Base-by-base conservation (phyloP, 2,329 filamentous ascomycete genomes). In the Geosmithia putterillii region DNA sequence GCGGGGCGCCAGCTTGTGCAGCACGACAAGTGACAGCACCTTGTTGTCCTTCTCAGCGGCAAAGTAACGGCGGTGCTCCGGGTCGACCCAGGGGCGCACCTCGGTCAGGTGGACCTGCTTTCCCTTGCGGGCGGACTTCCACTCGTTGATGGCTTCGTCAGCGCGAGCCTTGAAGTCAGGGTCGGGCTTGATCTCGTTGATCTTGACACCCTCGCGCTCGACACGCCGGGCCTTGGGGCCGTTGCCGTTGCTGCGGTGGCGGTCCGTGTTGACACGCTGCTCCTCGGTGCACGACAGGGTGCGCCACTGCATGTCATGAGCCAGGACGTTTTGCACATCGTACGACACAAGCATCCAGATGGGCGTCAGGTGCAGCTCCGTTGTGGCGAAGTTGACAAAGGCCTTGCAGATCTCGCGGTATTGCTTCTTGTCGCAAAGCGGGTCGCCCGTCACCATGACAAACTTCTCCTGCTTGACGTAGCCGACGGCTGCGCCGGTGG, bases 61-160 rank as follows among this genome's bases (percentile, higher is more conserved):
- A 57, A 89, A 86, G 67, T 94, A 95, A 50, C 86, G 83, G 15
- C 89, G 79, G 58, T 95, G 88, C 48, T 77, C 76, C 55, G 76
- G 70, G 52, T 95, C 87, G 48, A 89, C 73, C 88, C 89, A 95
- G 1, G 89, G 88, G 22, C 80, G 79, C 25, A 95, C 86, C 57
- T 94, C 84, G 3, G 89, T 95, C 42, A 95, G 69, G 60, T 95
- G 89, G 23, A 95, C 83, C 61, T 95, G 89, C 48, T 69, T 74
- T 50, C 87, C 87, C 65, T 87, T 89, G 53, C 89, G 83, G 57
- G 75, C 76, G 43, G 72, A 67, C 54, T 89, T 78, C 89, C 89
- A 95, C 46, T 86, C 82, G 46, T 78, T 64, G 44, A 95, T 82
- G 32, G 83, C 76, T 47, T 74, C 70, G 57, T 95, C 80, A 45